phyloP scores from a whole-genome alignment of 345 rosid species.

The Erodium maritimum region DNA sequence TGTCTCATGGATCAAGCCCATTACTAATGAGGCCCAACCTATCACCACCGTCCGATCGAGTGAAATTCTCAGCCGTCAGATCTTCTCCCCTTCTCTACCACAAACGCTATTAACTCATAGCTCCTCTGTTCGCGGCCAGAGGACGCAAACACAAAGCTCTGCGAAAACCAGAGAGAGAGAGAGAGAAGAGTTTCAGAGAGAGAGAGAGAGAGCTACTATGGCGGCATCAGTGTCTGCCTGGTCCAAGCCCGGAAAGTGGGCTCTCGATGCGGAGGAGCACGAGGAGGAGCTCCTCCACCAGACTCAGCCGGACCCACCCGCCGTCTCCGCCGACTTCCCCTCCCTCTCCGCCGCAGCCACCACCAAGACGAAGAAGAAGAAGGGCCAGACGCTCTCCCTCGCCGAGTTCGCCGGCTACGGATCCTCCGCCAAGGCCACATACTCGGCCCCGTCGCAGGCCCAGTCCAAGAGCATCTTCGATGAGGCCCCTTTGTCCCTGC shows the following conservation, averaged over 20 bases:
- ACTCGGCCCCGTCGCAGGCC: conserved; percentile 16
- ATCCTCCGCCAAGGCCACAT: conserved; percentile 23
- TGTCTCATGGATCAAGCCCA: no score
- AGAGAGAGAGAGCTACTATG: conserved; percentile 20
- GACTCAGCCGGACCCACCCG: conserved; percentile 10
- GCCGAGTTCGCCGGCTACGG: conserved; percentile 39
- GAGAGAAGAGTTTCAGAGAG: neutral
- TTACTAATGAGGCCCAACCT: no score
- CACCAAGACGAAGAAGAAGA: conserved; percentile 70
- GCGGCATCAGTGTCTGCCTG: conserved; percentile 83
- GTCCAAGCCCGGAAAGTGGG: conserved; percentile 98
- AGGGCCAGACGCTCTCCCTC: conserved; percentile 51
- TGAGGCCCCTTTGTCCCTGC: conserved; percentile 56
- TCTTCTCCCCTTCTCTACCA: neutral
- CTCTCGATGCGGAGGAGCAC: conserved; percentile 74
- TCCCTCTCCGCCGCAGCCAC: conserved; percentile 47
- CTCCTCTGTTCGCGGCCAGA: conserved; percentile 12
- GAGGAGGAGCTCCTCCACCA: conserved; percentile 58
- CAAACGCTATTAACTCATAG: neutral
- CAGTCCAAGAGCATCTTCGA: conserved; percentile 37
- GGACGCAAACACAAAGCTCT: conserved; percentile 17
- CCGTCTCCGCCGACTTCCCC: conserved; percentile 12
- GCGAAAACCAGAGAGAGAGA: conserved; percentile 4
- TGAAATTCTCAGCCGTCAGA: neutral
- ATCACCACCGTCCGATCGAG: neutral